Conservation (phyloP, 495 filamentous ascomycete genomes). For the Xylaria venustula region DNA sequence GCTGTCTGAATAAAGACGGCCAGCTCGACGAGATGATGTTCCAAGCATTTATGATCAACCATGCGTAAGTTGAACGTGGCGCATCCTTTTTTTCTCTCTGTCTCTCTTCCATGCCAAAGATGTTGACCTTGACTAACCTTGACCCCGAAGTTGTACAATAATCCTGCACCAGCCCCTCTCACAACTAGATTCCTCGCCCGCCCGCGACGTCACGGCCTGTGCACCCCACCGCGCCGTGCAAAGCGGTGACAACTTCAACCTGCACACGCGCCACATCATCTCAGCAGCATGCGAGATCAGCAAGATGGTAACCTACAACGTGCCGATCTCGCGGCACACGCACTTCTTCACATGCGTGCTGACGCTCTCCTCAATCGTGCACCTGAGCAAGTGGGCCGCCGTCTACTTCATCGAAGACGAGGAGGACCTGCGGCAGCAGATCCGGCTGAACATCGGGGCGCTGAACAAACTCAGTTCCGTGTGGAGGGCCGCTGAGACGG, state of each 20-base stretch:
- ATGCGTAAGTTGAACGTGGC: constrained; percentile 49
- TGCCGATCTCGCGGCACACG: constrained; percentile 71
- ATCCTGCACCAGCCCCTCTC: constrained; percentile 72
- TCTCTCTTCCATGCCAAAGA: not conserved
- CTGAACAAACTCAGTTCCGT: constrained; percentile 70
- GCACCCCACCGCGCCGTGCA: constrained; percentile 55
- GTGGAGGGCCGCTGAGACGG: constrained; percentile 74
- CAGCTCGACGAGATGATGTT: constrained; percentile 88
- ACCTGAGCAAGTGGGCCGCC: constrained; percentile 62
- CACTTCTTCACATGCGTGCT: constrained; percentile 88
- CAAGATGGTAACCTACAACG: constrained; percentile 72
- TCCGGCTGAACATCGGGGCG: constrained; percentile 78
- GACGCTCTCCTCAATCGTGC: constrained; percentile 64
- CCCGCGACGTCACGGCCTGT: constrained; percentile 56
- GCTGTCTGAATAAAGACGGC: constrained; percentile 65
- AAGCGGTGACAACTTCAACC: constrained; percentile 57
- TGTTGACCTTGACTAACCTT: not conserved
- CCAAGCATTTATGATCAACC: constrained; percentile 81
- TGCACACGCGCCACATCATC: constrained; percentile 78
- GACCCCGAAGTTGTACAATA: constrained; percentile 47
- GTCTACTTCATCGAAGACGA: constrained; percentile 53
- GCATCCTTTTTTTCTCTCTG: not conserved
- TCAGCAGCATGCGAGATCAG: constrained; percentile 75
- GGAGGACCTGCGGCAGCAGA: constrained; percentile 73
- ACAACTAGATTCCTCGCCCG: constrained; percentile 54